phyloP scores from a whole-genome alignment of 2,329 filamentous ascomycete genomes.

The Sarocladium oryzae region DNA sequence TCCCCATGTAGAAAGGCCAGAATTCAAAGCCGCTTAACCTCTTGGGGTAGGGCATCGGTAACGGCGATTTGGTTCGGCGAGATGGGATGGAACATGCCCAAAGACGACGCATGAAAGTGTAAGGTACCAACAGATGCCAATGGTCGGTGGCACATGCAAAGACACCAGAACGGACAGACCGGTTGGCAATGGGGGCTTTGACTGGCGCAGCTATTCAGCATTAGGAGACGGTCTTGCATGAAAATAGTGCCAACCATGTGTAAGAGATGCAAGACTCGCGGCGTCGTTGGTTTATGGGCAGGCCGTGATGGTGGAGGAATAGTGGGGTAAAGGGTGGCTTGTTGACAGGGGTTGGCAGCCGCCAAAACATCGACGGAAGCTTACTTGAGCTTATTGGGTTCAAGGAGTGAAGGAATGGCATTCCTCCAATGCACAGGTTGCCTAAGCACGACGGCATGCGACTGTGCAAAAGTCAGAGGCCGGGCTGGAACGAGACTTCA shows the following conservation, averaged over 20 bases:
- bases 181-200: neutral
- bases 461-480: too few species aligned
- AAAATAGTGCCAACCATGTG: neutral
- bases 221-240: neutral
- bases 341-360: neutral
- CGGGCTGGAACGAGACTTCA: too few species aligned
- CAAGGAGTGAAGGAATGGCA: neutral
- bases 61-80: constrained; percentile 1
- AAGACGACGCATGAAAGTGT: neutral
- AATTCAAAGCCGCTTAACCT: neutral
- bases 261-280: neutral
- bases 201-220: neutral
- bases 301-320: neutral
- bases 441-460: too few species aligned
- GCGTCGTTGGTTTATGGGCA: neutral
- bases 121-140: neutral
- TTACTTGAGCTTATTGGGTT: neutral
- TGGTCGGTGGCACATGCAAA: constrained; percentile 5
- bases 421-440: neutral
- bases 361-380: neutral
- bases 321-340: neutral
- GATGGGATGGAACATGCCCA: constrained; percentile 3
- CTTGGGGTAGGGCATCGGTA: neutral
- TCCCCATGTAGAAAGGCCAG: neutral
- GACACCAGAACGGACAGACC: neutral